Conservation (phyloP, 768 basidiomycete species). For the Russula dissimulans region DNA sequence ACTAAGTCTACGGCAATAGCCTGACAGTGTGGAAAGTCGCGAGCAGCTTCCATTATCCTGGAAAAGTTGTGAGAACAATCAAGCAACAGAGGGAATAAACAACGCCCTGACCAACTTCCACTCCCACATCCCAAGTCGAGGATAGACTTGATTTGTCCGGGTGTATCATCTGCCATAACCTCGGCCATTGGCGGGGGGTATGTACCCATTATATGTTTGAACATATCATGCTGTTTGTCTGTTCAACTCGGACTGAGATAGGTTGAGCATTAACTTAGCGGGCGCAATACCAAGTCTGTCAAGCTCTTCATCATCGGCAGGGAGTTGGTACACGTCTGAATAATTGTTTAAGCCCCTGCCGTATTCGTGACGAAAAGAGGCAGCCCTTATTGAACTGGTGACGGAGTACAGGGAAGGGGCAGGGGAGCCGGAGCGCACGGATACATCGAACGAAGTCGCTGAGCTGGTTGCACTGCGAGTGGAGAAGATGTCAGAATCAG, state of each 20-base stretch:
- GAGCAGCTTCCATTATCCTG: conserved; percentile 71
- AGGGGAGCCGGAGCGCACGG: conserved; percentile 59
- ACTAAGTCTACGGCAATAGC: conserved; percentile 72
- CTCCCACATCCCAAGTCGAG: conserved; percentile 77
- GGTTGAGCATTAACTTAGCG: not conserved
- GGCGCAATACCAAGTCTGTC: conserved; percentile 47
- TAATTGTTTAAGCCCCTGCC: conserved; percentile 68
- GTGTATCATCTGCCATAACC: conserved; percentile 49
- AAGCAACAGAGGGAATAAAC: not conserved
- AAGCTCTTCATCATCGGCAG: conserved; percentile 72
- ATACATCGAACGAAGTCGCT: conserved; percentile 47
- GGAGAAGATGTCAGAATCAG: conserved; percentile 39
- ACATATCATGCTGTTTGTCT: conserved; percentile 64
- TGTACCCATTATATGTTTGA: conserved; percentile 55
- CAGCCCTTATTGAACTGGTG: conserved; percentile 51
- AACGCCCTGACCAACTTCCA: conserved; percentile 52
- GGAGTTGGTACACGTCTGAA: conserved; percentile 69
- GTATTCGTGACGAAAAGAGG: conserved; percentile 54
- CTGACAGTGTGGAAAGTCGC: conserved; percentile 59
- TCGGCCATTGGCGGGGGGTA: conserved; percentile 51
- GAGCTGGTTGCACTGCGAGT: conserved; percentile 38
- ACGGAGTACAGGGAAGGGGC: conserved; percentile 60
- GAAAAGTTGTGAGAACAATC: conserved; percentile 5
- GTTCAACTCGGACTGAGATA: conserved; percentile 9
- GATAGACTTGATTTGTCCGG: conserved; percentile 49